These are phyloP conservation scores for Phytophthora melonis DNA, from an alignment of 352 stramenopile genomes.

Conservation along the genomic window DNA sequence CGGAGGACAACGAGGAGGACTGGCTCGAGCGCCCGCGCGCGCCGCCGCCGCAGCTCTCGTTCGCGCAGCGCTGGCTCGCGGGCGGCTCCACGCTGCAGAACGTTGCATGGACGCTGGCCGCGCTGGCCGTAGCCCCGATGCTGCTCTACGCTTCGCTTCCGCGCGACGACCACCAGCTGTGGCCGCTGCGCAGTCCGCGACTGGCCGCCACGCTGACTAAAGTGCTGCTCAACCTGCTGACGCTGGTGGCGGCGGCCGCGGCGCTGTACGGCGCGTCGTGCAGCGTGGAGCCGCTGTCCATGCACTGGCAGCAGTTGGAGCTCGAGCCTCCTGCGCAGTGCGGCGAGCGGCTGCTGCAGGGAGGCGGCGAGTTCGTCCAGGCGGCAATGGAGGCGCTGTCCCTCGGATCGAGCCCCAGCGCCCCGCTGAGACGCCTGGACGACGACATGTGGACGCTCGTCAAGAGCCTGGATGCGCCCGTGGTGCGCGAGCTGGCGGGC, in stretches of 20 bases:
- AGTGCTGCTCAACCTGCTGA: conserved; percentile 49
- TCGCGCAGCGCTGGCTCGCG: conserved; percentile 42
- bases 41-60: conserved; percentile 4
- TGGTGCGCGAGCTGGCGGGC: conserved; percentile 25
- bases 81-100: conserved; percentile 56
- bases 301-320: conserved; percentile 38
- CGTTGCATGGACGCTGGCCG: conserved; percentile 62
- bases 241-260: conserved; percentile 22
- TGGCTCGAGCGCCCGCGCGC: conserved; percentile 16
- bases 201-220: conserved; percentile 41
- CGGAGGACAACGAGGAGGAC: conserved; percentile 36
- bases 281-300: conserved; percentile 23
- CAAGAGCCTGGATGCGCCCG: conserved; percentile 36
- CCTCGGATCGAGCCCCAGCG: conserved; percentile 1
- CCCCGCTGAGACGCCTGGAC: conserved; percentile 35
- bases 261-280: conserved; percentile 43
- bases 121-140: conserved; percentile 49
- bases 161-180: conserved; percentile 24
- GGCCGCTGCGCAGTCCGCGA: conserved; percentile 52
- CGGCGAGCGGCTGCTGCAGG: conserved; percentile 30
- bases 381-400: conserved; percentile 22
- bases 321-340: conserved; percentile 36
- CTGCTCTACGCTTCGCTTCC: conserved; percentile 55
- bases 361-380: conserved; percentile 13
- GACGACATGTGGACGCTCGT: conserved; percentile 44